Base-by-base conservation (phyloP, 495 filamentous ascomycete genomes). In the Chaetomium fimeti region DNA sequence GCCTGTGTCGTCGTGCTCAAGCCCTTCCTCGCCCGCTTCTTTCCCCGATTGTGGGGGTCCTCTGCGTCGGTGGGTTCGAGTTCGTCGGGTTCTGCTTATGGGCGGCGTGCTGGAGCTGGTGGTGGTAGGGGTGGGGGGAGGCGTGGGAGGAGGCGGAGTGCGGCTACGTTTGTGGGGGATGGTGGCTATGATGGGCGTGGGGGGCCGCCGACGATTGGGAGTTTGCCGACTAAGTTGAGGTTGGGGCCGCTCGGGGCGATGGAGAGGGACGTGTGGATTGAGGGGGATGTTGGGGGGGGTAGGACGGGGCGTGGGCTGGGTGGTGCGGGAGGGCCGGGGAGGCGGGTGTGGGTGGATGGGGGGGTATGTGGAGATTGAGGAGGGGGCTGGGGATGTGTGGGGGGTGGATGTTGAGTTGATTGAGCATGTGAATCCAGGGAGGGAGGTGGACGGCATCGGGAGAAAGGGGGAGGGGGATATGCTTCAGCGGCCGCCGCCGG, bases 1-100 rank as follows among this genome's bases (percentile, higher is more conserved):
- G 78, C 78, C 13, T 78, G 74, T 57, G 68, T 78, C 38, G 70
- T 75, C 64, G 74, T 72, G 1, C 66, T 76, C 24, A 76, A 75
- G 62, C 74, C 74, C 0, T 60, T 76, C 3, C 43, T 74, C 51
- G 59, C 61, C 57, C 42, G 42, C 27, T 66, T 63, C 69, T 73
- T 79, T 56, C 80, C 81, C 4, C 51, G 68, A 18, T 47, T 79
- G 12, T 66, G 65, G 38, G 48, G 47, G n/a, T n/a, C n/a, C n/a
- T n/a, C 28, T 16, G 28, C 20, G 20, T 48, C 18, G 57, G 15
- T 24, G 27, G 51, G 40, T 24, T 18, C 13, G 42, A 25, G 47
- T 12, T 22, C 47, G 2, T 12, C 22, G 20, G 4, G 20, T 11
- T 52, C 20, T 1, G 3, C 45, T n/a, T 48, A 16, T 15, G 4